A percentile compares a stretch with the other conserved stretches of the same genome.
Evolutionary conservation across 1,284 basidiomycete genomes (phyloP).

Genomic region (Sporisorium graminicola): DNA sequence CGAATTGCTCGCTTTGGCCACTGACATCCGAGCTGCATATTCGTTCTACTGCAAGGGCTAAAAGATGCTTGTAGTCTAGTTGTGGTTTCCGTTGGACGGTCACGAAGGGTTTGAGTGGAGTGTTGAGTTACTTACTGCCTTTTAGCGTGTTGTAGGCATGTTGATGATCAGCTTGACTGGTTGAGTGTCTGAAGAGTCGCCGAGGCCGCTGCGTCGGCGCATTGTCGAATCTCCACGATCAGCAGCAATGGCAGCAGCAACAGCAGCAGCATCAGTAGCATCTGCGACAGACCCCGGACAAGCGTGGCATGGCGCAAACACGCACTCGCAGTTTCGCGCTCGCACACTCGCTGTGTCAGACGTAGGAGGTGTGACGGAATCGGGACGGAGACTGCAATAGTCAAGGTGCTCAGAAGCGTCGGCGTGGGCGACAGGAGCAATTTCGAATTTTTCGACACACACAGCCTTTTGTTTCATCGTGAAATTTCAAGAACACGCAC

Average conservation of each 20-base stretch:
- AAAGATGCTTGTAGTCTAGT: neutral
- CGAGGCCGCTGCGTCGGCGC: neutral
- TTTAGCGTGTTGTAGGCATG: neutral
- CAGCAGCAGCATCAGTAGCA: neutral
- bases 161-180: neutral
- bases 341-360: no score
- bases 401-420: no score
- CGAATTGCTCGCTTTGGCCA: neutral
- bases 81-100: no score
- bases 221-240: conserved; percentile 6
- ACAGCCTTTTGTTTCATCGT: neutral
- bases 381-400: no score
- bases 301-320: neutral
- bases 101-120: no score
- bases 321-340: no score
- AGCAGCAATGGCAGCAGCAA: neutral
- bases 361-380: no score
- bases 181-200: neutral
- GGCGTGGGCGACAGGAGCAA: no score
- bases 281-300: conserved; percentile 1
- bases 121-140: no score
- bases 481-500: neutral
- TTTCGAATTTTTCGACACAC: neutral
- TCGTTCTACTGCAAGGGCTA: neutral
- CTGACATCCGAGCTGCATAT: neutral